These are phyloP conservation scores for Collybiopsis confluens DNA, from an alignment of 768 basidiomycete genomes.

Conservation along the genomic window DNA sequence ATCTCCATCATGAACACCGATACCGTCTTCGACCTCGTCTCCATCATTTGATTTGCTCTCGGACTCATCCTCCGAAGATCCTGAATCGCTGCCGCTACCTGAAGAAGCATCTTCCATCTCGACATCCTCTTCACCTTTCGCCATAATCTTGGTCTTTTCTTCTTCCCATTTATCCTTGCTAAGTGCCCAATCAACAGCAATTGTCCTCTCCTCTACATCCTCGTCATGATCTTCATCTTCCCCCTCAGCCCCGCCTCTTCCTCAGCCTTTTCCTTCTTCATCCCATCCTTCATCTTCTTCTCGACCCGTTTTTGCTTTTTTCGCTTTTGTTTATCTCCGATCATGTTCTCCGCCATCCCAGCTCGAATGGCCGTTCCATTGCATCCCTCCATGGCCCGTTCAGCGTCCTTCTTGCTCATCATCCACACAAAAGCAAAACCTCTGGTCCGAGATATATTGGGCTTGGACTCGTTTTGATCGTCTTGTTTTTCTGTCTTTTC, in stretches of 20 bases:
- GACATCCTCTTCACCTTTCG: constrained; percentile 30
- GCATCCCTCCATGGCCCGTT: constrained; percentile 71
- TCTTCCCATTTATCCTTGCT: constrained; percentile 92
- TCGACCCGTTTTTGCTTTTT: constrained; percentile 58
- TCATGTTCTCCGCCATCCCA: constrained; percentile 54
- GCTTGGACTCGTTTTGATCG: constrained; percentile 14
- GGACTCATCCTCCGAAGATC: constrained; percentile 48
- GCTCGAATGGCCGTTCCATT: constrained; percentile 71
- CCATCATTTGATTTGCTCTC: constrained; percentile 26
- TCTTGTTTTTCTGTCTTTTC: constrained; percentile 25
- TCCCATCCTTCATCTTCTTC: constrained; percentile 38
- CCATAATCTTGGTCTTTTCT: constrained; percentile 56
- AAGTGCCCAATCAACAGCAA: constrained; percentile 95
- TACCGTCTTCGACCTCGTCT: constrained; percentile 18
- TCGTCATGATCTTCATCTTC: constrained; percentile 31
- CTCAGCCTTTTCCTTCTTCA: constrained; percentile 31
- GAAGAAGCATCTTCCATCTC: constrained; percentile 28
- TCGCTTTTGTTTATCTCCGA: constrained; percentile 62
- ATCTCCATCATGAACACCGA: constrained; percentile 20
- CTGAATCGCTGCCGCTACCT: constrained; percentile 13
- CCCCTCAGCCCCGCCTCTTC: constrained; percentile 34
- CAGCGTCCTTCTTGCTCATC: constrained; percentile 79
- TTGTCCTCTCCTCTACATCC: constrained; percentile 50
- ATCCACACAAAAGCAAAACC: constrained; percentile 98
- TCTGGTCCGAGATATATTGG: constrained; percentile 39